Conservation (phyloP, 164 flowering plant genomes). For the Warburgia ugandensis region DNA sequence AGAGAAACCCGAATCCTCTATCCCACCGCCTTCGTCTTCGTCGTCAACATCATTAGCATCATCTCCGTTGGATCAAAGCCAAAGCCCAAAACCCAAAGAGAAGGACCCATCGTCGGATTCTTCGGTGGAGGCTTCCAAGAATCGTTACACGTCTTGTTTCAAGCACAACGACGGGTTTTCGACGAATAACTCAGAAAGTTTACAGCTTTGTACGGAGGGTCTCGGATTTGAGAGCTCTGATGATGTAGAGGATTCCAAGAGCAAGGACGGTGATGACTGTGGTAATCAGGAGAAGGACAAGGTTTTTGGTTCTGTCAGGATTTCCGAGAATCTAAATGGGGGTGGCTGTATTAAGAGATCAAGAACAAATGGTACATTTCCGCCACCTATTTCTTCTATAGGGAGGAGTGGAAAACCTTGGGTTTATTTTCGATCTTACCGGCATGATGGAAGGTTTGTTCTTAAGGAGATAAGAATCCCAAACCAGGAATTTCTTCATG, state of each 20-base stretch:
- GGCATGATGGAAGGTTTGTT: conserved; percentile 68
- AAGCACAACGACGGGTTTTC: conserved; percentile 25
- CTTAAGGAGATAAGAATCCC: conserved; percentile 61
- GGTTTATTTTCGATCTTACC: conserved; percentile 51
- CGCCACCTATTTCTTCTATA: conserved; percentile 79
- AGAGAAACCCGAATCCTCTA: conserved; percentile 18
- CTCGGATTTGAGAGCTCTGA: conserved; percentile 79
- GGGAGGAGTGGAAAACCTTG: conserved; percentile 71
- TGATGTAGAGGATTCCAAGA: conserved; percentile 45
- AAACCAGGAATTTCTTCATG: conserved; percentile 55
- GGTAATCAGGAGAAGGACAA: background rate
- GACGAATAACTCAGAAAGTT: conserved; percentile 39
- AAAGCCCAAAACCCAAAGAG: background rate
- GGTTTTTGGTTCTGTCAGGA: background rate
- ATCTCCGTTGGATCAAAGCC: background rate
- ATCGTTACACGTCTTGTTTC: no score
- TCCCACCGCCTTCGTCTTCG: background rate
- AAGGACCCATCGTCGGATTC: conserved; percentile 6
- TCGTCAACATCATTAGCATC: background rate
- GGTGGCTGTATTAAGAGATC: conserved; percentile 19
- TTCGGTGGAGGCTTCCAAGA: conserved; percentile 2
- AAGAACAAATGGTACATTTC: conserved; percentile 29
- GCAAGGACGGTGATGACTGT: conserved; percentile 1
- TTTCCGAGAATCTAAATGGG: background rate
- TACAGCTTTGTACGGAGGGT: conserved; percentile 73